Evolutionary conservation across 2,329 filamentous ascomycete genomes (phyloP), one percentile per base, ranked within the genome.

Genomic region (Hypomyces rosellus): DNA sequence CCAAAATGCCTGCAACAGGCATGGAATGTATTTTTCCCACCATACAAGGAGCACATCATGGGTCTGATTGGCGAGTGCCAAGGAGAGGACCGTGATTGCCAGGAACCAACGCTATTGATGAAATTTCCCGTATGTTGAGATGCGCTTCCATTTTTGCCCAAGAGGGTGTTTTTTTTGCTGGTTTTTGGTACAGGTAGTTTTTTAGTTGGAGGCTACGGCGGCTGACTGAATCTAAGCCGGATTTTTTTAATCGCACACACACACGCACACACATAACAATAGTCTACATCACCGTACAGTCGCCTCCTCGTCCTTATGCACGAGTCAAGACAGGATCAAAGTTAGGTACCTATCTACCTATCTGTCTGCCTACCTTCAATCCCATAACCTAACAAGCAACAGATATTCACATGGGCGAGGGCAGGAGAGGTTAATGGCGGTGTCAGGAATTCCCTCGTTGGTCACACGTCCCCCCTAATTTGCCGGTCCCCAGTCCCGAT

Each of bases 11-110:
- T 33, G 34, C 38, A 38, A 30, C 20, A 34, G 37, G 43, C 46
- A 49, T 40, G 45, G 34, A 14, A 46, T 18, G 22, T 15, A n/a
- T 22, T 45, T 45, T 36, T 34, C 30, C 43, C 33, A 36, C 43
- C 25, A 34, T 34, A 34, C 33, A 34, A 15, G 34, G 46, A 30
- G 40, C 38, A 34, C 20, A 15, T 34, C 47, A 45, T 45, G 42
- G 42, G 34, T 25, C 45, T 50, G 48, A 45, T 50, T 50, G 48
- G 48, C 43, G 30, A 30, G 2, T 11, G 14, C 36, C 41, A 33
- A 22, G 42, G 16, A 25, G 15, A 9, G 25, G 15, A 36, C n/a
- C 43, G 30, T n/a, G 11, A 36, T 20, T 18, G 15, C 15, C 12
- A 20, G 42, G 25, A n/a, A 45, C 30, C 36, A 40, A 34, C 37